Base-by-base conservation (phyloP, 495 filamentous ascomycete genomes). In the Apiosordaria backusii region DNA sequence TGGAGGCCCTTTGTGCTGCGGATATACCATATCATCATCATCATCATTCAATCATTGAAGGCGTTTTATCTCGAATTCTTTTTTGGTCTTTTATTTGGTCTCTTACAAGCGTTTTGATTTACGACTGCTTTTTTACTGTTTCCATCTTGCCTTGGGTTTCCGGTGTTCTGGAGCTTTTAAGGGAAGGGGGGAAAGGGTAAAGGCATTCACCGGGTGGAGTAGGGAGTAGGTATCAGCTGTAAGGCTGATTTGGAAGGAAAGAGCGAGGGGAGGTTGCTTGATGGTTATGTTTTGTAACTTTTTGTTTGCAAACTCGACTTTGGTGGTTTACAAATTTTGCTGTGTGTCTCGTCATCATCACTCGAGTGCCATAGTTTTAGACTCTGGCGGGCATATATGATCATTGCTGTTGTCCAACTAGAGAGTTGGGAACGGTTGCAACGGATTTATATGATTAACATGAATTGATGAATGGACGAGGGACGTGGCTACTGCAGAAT, bases 1-100 rank as follows among this genome's bases (percentile, higher is more conserved):
- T 55, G 52, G 52, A 55, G 52, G 52, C 22, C 52, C 52, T 45
- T 61, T 58, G 9, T 24, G 16, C 16, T 59, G 25, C 24, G 25
- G 21, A 59, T 59, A 59, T 59, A 59, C 21, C 21, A 25, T 45
- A 59, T 59, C 21, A 59, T 21, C 53, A 55, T 24, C 4, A 24
- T 55, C 52, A 54, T 54, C 52, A n/a, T n/a, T 23, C 7, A 24
- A 59, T 25, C 25, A 25, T 27, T 9, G 21, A 59, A 59, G 21
- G 57, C 22, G 57, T 59, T 27, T 27, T 18, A 55, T 55, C 53
- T 55, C 53, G n/a, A 55, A 1, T 55, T 21, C 18, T 50, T 50
- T 15, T 55, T 55, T 21, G n/a, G n/a, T 55, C 22, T 55, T 55
- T 55, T 21, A 22, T 58, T 25, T 58, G 21, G 19, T 22, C 19